A percentile compares a stretch with the other conserved stretches of the same genome.
phyloP scores from a whole-genome alignment of 495 filamentous ascomycete species.

The Platismatia glauca region DNA sequence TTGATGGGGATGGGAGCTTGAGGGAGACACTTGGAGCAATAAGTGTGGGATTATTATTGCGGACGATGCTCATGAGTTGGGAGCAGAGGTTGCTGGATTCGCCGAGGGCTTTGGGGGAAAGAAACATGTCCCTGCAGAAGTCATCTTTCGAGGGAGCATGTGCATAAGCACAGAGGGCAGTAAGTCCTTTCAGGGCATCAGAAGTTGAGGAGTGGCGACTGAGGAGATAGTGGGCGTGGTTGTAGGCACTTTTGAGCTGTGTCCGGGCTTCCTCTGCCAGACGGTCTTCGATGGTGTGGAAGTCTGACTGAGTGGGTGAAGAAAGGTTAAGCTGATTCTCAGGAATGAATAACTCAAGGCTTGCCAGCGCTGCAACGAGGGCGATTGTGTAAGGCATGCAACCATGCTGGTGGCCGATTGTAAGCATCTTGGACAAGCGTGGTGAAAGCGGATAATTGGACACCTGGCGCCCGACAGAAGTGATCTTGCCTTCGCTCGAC shows the following conservation, averaged over 20 bases:
- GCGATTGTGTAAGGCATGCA: constrained; percentile 83
- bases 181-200: constrained; percentile 86
- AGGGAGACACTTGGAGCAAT: constrained; percentile 48
- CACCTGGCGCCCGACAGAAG: constrained; percentile 66
- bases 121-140: constrained; percentile 76
- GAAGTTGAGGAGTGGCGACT: constrained; percentile 71
- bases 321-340: constrained; percentile 64
- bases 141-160: constrained; percentile 58
- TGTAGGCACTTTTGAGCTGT: constrained; percentile 59
- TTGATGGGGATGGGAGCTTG: constrained; percentile 58
- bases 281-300: constrained; percentile 58
- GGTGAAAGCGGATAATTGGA: constrained; percentile 84
- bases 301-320: constrained; percentile 33
- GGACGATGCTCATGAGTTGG: constrained; percentile 75
- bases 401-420: constrained; percentile 74
- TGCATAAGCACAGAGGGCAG: constrained; percentile 72
- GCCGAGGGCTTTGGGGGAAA: constrained; percentile 73
- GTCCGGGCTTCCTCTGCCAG: constrained; percentile 59
- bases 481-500: constrained; percentile 60
- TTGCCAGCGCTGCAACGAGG: constrained; percentile 79
- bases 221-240: constrained; percentile 66
- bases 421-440: constrained; percentile 80
- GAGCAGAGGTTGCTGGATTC: constrained; percentile 74
- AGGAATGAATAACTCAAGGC: constrained; percentile 78
- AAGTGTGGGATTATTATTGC: constrained; percentile 61